Base-by-base conservation (phyloP, 805 yeast species). In the Saturnispora halmiae region DNA sequence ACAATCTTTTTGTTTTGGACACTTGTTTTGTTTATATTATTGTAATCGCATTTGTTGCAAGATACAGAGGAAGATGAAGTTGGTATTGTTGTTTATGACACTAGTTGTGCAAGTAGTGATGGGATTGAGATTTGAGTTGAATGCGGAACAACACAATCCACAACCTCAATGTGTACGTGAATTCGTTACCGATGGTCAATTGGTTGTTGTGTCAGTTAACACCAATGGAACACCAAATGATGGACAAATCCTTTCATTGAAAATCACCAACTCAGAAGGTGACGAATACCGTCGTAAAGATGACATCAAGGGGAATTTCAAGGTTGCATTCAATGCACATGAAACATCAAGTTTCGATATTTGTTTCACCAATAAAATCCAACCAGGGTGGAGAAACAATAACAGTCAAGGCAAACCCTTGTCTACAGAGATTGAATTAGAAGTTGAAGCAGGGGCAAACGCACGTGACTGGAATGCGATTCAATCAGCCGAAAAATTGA, bases 381-480 rank as follows among this genome's bases (percentile, higher is more conserved):
- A 64, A 52, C 57, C 59, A 16, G 63, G 62, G 37, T 58, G 58
- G 46, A 60, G 63, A 41, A 65, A 68, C 34, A 58, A 67, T 24
- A n/a, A n/a, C n/a, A n/a, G n/a, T n/a, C n/a, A n/a, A n/a, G 52
- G 51, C 3, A 31, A 36, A 31, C 47, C 49, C 36, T 53, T 72
- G 50, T 60, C 65, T 45, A 79, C 97, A 61, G 80, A 80, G 40
- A 67, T 92, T 52, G 96, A 87, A 56, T 68, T 92, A 54, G 96
- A 88, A 49, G 80, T 92, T 45, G 97, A 92, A 62, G 79, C 87
- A 47, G 98, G 98, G 33, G 84, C 96, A 38, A 84, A 87, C 54
- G 98, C 97, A 31, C 81, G 97, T 63, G 97, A 92, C 66, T 92
- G 97, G 96, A 86, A 87, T 58, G 85, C 87, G 19, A 69, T 88